These are phyloP conservation scores for Linderniella brevidens DNA, from an alignment of 257 asterid species.

Conservation along the genomic window DNA sequence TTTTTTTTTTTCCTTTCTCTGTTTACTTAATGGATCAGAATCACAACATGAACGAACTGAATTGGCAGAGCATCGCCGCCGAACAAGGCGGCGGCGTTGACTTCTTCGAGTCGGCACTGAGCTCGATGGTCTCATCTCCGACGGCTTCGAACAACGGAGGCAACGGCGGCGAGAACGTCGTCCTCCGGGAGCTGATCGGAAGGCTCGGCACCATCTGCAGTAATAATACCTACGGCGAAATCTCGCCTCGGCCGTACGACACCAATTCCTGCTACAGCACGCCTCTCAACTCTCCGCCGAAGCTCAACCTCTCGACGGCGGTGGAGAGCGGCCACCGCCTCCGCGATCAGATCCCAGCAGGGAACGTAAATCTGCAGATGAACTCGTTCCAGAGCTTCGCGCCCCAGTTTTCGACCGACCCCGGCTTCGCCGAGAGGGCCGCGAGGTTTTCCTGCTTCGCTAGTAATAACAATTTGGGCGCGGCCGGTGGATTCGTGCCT, in stretches of 20 bases:
- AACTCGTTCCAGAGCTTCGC: slow-evolving; percentile 14
- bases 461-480: slow-evolving; percentile 16
- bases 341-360: slow-evolving; percentile 22
- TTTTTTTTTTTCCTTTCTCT: no score
- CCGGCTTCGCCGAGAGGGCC: slow-evolving; percentile 55
- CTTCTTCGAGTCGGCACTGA: slow-evolving; percentile 69
- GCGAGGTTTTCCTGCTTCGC: slow-evolving; percentile 60
- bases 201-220: slow-evolving; percentile 47
- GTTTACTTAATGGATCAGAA: no score
- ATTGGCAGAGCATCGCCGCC: no score
- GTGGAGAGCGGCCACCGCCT: no score
- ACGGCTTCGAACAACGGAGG: slow-evolving; percentile 18
- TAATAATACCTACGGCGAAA: slow-evolving; percentile 19
- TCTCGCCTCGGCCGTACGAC: slow-evolving; percentile 26
- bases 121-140: slow-evolving; percentile 92
- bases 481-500: not conserved
- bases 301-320: slow-evolving; percentile 20
- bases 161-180: slow-evolving; percentile 23
- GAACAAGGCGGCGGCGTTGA: slow-evolving; percentile 8
- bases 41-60: no score
- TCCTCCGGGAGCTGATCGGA: slow-evolving; percentile 58
- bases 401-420: slow-evolving; percentile 39
- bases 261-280: slow-evolving; percentile 42
- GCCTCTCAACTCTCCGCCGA: slow-evolving; percentile 71
- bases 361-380: slow-evolving; percentile 13